Conservation (phyloP, 2,329 filamentous ascomycete genomes). For the Macrophomina phaseolina region DNA sequence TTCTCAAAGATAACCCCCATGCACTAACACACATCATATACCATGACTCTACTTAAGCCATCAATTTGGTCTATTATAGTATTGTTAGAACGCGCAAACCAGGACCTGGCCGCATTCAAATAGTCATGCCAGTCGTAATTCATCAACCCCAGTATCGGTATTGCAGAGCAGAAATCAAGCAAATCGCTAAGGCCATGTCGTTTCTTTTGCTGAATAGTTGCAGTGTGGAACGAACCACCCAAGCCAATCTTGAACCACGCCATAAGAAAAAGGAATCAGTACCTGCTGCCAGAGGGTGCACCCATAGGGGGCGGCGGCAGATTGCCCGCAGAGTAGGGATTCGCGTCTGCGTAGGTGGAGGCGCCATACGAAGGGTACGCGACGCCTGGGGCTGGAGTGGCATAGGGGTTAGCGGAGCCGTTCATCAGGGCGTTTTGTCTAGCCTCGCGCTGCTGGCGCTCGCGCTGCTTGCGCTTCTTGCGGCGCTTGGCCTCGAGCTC, state of each 20-base stretch:
- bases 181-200: neutral
- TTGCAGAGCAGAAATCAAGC: neutral
- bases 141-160: slow-evolving; percentile 5
- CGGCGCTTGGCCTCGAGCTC: slow-evolving; percentile 59
- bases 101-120: neutral
- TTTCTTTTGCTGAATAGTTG: neutral
- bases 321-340: slow-evolving; percentile 48
- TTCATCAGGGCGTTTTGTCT: slow-evolving; percentile 44
- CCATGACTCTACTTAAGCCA: neutral
- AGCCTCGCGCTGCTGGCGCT: slow-evolving; percentile 52
- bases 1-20: too few relatives aligned
- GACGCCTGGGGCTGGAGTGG: slow-evolving; percentile 38
- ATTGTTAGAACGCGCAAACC: slow-evolving; percentile 2
- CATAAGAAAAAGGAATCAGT: slow-evolving; percentile 5
- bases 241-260: slow-evolving; percentile 15
- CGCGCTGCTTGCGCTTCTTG: slow-evolving; percentile 51
- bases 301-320: slow-evolving; percentile 49
- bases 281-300: slow-evolving; percentile 19
- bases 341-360: slow-evolving; percentile 52
- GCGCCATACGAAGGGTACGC: slow-evolving; percentile 44
- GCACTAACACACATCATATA: too few relatives aligned
- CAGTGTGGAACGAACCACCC: neutral
- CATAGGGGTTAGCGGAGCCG: slow-evolving; percentile 44
- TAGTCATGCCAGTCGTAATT: slow-evolving; percentile 14
- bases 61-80: slow-evolving; percentile 22